Evolutionary conservation across 2,329 filamentous ascomycete genomes (phyloP).

Genomic region (Sordariomycetes sp.): DNA sequence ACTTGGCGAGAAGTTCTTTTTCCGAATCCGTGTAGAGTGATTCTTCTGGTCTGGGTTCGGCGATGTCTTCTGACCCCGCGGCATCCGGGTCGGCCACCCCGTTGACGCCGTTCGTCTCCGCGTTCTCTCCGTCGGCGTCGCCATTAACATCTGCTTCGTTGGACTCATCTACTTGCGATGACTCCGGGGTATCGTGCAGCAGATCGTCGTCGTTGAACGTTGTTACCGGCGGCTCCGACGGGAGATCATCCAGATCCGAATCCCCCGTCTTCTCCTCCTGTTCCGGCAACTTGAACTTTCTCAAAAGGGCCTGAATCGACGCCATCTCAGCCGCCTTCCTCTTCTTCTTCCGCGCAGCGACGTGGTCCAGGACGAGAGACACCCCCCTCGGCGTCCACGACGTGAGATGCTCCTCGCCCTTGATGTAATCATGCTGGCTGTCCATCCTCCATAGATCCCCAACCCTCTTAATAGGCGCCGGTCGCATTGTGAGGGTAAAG

Average conservation of each 20-base stretch:
- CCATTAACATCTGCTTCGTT: slow-evolving; percentile 7
- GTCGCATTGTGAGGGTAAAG: slow-evolving; percentile 76
- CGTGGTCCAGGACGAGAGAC: slow-evolving; percentile 80
- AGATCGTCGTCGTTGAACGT: slow-evolving; percentile 34
- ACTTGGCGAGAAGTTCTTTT: slow-evolving; percentile 34
- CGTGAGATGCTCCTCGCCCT: slow-evolving; percentile 77
- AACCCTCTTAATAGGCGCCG: slow-evolving; percentile 78
- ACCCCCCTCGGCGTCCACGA: slow-evolving; percentile 85
- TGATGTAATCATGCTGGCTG: slow-evolving; percentile 88
- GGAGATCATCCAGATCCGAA: slow-evolving; percentile 4
- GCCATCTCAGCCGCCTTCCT: slow-evolving; percentile 69
- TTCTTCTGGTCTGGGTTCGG: slow-evolving; percentile 12
- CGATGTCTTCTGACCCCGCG: slow-evolving; percentile 10
- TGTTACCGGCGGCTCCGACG: slow-evolving; percentile 13
- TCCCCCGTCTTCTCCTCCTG: slow-evolving; percentile 19
- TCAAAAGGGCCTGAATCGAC: slow-evolving; percentile 53
- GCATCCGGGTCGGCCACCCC: slow-evolving; percentile 10
- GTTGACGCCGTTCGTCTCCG: slow-evolving; percentile 11
- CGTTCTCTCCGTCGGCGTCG: slow-evolving; percentile 11
- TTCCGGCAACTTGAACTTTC: slow-evolving; percentile 31
- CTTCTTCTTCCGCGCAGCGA: slow-evolving; percentile 60
- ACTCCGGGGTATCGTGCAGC: slow-evolving; percentile 42
- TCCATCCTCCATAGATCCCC: slow-evolving; percentile 95
- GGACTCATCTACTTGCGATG: slow-evolving; percentile 23
- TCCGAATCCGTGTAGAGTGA: slow-evolving; percentile 33